A percentile compares a stretch with the other conserved stretches of the same genome.
phyloP scores from a whole-genome alignment of 352 stramenopile species.

The Phytophthora capsici region DNA sequence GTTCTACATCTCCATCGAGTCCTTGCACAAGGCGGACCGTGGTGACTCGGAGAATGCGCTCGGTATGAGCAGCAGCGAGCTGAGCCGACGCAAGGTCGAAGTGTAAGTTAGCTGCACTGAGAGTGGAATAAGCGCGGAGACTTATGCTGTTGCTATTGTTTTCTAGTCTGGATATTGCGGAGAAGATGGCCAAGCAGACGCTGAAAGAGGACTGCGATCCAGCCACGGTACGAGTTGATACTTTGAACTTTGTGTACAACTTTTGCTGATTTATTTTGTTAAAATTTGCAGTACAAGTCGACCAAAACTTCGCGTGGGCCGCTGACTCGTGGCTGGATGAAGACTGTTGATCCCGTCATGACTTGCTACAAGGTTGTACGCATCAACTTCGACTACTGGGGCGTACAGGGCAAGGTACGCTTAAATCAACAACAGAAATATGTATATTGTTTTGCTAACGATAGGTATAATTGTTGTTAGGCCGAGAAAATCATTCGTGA shows the following conservation, averaged over 20 bases:
- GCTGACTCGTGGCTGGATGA: constrained; percentile 67
- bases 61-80: constrained; percentile 69
- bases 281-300: constrained; percentile 62
- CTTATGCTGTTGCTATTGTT: background rate
- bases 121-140: background rate
- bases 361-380: constrained; percentile 89
- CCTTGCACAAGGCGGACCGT: constrained; percentile 67
- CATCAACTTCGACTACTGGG: constrained; percentile 91
- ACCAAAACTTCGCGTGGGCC: constrained; percentile 76
- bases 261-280: constrained; percentile 2
- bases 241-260: background rate
- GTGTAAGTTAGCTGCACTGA: constrained; percentile 44
- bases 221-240: constrained; percentile 41
- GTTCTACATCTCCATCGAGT: constrained; percentile 90
- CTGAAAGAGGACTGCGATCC: constrained; percentile 77
- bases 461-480: constrained; percentile 20
- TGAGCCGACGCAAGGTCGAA: constrained; percentile 79
- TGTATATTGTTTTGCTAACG: background rate
- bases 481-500: constrained; percentile 85
- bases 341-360: constrained; percentile 79
- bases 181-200: constrained; percentile 77
- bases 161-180: constrained; percentile 76
- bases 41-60: constrained; percentile 75
- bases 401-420: constrained; percentile 74
- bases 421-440: background rate